phyloP scores from a whole-genome alignment of 2,329 filamentous ascomycete genomes.

The Ambrosiella cleistominuta region DNA sequence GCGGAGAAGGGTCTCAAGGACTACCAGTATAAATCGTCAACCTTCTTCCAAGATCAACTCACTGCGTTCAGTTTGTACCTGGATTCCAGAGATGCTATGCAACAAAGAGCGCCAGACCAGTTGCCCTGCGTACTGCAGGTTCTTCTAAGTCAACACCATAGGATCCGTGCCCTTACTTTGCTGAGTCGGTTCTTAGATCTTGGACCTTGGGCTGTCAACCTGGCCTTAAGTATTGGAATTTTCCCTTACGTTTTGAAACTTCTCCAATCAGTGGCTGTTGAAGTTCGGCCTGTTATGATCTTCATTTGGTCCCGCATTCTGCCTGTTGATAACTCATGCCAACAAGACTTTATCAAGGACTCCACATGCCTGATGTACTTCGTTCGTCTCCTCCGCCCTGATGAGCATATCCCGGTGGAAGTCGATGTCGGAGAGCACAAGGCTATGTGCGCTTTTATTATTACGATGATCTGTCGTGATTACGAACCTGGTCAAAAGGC shows the following conservation, averaged over 20 bases:
- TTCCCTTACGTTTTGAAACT: conserved; percentile 98
- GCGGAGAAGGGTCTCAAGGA: conserved; percentile 20
- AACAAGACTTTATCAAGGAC: conserved; percentile 86
- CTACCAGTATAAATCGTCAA: conserved; percentile 90
- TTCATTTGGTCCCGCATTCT: conserved; percentile 97
- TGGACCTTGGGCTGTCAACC: conserved; percentile 95
- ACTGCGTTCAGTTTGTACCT: conserved; percentile 96
- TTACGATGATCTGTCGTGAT: conserved; percentile 91
- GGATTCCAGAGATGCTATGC: conserved; percentile 58
- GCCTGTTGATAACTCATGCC: conserved; percentile 85
- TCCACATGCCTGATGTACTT: conserved; percentile 88
- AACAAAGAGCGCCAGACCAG: conserved; percentile 80
- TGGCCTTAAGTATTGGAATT: conserved; percentile 92
- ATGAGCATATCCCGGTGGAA: conserved; percentile 57
- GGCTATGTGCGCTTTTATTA: conserved; percentile 96
- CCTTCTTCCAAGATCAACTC: conserved; percentile 91
- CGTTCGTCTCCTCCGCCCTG: conserved; percentile 74
- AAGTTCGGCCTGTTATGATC: conserved; percentile 96
- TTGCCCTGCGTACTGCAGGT: conserved; percentile 93
- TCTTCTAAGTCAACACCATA: conserved; percentile 83
- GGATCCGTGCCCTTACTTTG: conserved; percentile 76
- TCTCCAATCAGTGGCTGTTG: conserved; percentile 81
- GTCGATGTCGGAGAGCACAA: conserved; percentile 85
- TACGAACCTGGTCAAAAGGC: conserved; percentile 85
- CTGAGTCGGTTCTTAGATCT: conserved; percentile 87